These are phyloP conservation scores for Sistotremastrum niveocremeum DNA, from an alignment of 768 basidiomycete species.

Conservation along the genomic window DNA sequence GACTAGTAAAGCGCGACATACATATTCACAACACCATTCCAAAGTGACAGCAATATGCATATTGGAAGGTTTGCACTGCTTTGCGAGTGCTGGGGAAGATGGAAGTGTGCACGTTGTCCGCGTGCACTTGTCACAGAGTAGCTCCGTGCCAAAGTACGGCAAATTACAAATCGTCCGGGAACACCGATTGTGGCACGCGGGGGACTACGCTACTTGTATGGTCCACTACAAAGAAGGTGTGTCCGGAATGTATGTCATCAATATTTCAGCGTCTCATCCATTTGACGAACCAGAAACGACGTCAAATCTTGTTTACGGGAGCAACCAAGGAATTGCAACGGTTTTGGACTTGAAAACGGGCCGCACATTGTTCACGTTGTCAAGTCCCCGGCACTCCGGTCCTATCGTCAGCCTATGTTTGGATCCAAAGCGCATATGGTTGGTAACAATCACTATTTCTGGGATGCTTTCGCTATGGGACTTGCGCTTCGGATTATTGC, in stretches of 20 bases:
- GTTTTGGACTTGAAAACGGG: conserved; percentile 79
- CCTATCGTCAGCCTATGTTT: conserved; percentile 76
- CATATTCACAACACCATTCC: conserved; percentile 56
- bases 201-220: conserved; percentile 79
- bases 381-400: conserved; percentile 77
- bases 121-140: conserved; percentile 56
- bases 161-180: conserved; percentile 75
- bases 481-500: conserved; percentile 77
- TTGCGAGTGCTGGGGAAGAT: conserved; percentile 70
- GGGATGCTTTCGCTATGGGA: conserved; percentile 91
- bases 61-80: conserved; percentile 78
- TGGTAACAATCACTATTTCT: conserved; percentile 74
- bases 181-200: conserved; percentile 54
- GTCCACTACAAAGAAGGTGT: conserved; percentile 65
- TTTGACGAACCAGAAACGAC: conserved; percentile 37
- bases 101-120: conserved; percentile 76
- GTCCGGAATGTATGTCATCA: conserved; percentile 2
- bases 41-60: conserved; percentile 58
- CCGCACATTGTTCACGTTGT: conserved; percentile 60
- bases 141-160: conserved; percentile 67
- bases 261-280: too few species aligned
- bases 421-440: conserved; percentile 77
- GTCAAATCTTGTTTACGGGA: conserved; percentile 77
- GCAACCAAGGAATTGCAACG: conserved; percentile 62
- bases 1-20: conserved; percentile 68